Evolutionary conservation across 306 rosid species (phyloP).

Genomic region (Calophaca sinica): DNA sequence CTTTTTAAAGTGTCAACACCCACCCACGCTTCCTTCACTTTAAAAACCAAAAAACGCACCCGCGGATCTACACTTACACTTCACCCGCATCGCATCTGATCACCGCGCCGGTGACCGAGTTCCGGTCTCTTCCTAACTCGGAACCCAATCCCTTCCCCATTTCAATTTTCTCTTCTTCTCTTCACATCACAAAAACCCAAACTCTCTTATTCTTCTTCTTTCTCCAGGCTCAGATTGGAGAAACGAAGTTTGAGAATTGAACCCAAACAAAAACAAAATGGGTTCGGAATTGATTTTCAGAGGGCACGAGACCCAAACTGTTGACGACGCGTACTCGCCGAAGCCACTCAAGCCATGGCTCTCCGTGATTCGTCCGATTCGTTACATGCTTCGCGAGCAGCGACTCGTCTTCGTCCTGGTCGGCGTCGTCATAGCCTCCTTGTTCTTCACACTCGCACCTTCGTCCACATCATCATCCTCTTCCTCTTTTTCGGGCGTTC

Average conservation of each 20-base stretch:
- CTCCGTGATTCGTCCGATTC: slow-evolving; percentile 71
- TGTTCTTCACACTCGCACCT: slow-evolving; percentile 63
- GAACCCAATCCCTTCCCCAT: slow-evolving; percentile 7
- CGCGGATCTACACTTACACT: not conserved
- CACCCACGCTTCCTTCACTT: not conserved
- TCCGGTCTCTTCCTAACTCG: slow-evolving; percentile 45
- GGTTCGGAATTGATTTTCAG: slow-evolving; percentile 78
- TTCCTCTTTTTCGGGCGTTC: slow-evolving; percentile 45
- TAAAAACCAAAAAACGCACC: slow-evolving; percentile 42
- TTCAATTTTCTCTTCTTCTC: too few species aligned
- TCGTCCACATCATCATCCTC: slow-evolving; percentile 56
- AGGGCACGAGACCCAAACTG: slow-evolving; percentile 77
- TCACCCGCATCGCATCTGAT: not conserved
- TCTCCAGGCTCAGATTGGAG: not conserved
- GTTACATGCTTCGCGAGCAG: slow-evolving; percentile 85
- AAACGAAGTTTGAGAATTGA: not conserved
- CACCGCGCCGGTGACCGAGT: slow-evolving; percentile 45
- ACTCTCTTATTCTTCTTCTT: not conserved
- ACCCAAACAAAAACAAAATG: slow-evolving; percentile 15
- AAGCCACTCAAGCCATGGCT: slow-evolving; percentile 82
- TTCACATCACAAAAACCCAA: too few species aligned
- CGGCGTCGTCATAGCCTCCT: slow-evolving; percentile 80
- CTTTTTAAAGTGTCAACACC: not conserved
- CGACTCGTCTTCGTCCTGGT: slow-evolving; percentile 76
- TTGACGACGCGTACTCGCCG: slow-evolving; percentile 69